Percentiles rank a stretch among this genome's conserved stretches.
These are phyloP conservation scores for Erysimum cheiranthoides DNA, from an alignment of 345 rosid genomes.

Conservation along the genomic window DNA sequence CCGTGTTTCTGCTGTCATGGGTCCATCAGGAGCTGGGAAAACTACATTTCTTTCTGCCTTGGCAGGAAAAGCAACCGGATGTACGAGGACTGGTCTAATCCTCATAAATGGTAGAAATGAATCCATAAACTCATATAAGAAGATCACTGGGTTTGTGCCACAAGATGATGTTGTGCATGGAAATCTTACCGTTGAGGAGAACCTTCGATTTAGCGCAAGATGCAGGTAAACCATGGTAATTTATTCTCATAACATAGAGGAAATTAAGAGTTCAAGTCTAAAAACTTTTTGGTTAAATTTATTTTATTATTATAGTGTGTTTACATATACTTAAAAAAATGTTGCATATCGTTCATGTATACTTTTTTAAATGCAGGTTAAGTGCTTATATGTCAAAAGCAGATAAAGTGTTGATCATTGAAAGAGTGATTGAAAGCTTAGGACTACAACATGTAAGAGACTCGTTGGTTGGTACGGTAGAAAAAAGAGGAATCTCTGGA, in stretches of 20 bases:
- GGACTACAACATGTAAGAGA: constrained; percentile 85
- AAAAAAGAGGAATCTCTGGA: constrained; percentile 90
- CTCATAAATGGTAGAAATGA: constrained; percentile 82
- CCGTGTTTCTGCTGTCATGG: constrained; percentile 98
- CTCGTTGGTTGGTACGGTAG: constrained; percentile 89
- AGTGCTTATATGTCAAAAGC: constrained; percentile 81
- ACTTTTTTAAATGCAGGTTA: constrained; percentile 52
- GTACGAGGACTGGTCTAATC: constrained; percentile 65
- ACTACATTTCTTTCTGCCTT: constrained; percentile 91
- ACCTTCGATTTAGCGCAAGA: constrained; percentile 85
- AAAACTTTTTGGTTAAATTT: background rate
- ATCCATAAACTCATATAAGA: constrained; percentile 71
- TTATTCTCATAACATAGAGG: background rate
- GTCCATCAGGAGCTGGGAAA: constrained; percentile 96
- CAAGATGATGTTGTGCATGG: constrained; percentile 97
- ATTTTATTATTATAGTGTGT: background rate
- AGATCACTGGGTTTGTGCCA: constrained; percentile 89
- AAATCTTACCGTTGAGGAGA: constrained; percentile 91
- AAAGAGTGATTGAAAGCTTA: constrained; percentile 88
- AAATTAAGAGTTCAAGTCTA: background rate
- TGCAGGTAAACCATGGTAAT: constrained; percentile 65
- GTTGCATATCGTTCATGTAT: background rate
- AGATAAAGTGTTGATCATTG: constrained; percentile 84
- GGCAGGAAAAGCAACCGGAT: constrained; percentile 80
- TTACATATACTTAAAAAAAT: background rate